Percentiles rank a stretch among this genome's conserved stretches.
Evolutionary conservation across 192 early-diverging fungal genomes (phyloP).

Genomic region (Coemansia sp.): DNA sequence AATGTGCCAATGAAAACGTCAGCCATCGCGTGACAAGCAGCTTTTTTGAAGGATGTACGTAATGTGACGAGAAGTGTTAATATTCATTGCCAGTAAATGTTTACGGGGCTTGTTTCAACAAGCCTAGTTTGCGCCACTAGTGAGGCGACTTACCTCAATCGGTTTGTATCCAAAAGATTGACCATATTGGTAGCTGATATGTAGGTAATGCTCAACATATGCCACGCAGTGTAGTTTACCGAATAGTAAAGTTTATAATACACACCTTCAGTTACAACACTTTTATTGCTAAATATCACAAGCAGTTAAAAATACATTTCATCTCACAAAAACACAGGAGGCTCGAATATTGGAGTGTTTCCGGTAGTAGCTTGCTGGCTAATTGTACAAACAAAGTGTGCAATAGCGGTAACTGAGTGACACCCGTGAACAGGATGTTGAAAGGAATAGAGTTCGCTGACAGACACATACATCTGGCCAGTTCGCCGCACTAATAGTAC

Average conservation of each 20-base stretch:
- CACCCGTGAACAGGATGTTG: background rate
- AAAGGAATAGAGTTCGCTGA: conserved; percentile 9
- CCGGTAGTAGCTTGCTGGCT: background rate
- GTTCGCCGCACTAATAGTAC: conserved; percentile 13
- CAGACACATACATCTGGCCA: conserved; percentile 1
- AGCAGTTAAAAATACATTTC: background rate
- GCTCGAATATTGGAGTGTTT: background rate
- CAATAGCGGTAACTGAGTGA: conserved; percentile 9
- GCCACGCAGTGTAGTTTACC: too few relatives aligned
- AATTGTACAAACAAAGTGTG: conserved; percentile 7
- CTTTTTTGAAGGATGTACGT: too few relatives aligned
- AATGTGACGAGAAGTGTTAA: too few relatives aligned
- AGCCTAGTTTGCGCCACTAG: too few relatives aligned
- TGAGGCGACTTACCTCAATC: too few relatives aligned
- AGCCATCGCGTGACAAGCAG: too few relatives aligned
- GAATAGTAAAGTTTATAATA: background rate
- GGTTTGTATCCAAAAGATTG: too few relatives aligned
- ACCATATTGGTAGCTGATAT: too few relatives aligned
- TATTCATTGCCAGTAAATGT: too few relatives aligned
- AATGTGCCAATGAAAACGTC: too few relatives aligned
- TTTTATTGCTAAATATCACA: background rate
- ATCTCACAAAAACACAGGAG: background rate
- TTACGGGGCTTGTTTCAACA: too few relatives aligned
- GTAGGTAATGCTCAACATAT: too few relatives aligned
- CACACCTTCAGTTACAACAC: background rate